These are phyloP conservation scores for Escallonia herrerae DNA, from an alignment of 129 eudicot species.

Conservation along the genomic window DNA sequence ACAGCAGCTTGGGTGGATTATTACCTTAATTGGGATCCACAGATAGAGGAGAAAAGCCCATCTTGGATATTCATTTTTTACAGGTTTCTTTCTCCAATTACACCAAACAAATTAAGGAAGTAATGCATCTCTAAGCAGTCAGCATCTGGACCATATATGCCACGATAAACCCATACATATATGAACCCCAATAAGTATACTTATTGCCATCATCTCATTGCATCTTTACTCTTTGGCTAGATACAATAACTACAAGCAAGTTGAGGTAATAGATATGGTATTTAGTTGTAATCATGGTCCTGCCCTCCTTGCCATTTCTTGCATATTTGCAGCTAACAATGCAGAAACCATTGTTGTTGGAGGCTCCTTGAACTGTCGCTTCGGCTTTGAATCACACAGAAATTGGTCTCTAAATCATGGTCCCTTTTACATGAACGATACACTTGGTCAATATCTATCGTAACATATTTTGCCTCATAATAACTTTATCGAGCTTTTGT, in stretches of 20 bases:
- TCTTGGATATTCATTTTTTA: no score
- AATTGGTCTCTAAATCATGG: constrained; percentile 20
- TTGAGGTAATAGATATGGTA: no score
- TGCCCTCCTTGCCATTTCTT: background rate
- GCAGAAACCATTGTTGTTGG: constrained; percentile 13
- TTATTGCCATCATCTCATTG: background rate
- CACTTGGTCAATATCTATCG: background rate
- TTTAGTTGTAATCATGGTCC: background rate
- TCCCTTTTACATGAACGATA: constrained; percentile 16
- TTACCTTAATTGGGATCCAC: no score
- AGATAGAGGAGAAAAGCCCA: no score
- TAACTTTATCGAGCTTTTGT: no score
- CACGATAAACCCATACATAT: background rate
- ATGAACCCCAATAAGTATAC: background rate
- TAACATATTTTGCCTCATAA: no score
- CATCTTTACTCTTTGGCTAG: background rate
- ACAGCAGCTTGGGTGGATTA: no score
- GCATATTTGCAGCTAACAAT: background rate
- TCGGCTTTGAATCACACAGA: constrained; percentile 2
- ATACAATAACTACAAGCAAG: no score
- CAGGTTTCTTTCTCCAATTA: background rate
- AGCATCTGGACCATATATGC: background rate
- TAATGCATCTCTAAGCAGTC: background rate
- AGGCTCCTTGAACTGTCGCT: constrained; percentile 12
- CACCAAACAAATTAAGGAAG: background rate